Conservation (phyloP, 495 filamentous ascomycete species). For the Viridothelium virens region DNA sequence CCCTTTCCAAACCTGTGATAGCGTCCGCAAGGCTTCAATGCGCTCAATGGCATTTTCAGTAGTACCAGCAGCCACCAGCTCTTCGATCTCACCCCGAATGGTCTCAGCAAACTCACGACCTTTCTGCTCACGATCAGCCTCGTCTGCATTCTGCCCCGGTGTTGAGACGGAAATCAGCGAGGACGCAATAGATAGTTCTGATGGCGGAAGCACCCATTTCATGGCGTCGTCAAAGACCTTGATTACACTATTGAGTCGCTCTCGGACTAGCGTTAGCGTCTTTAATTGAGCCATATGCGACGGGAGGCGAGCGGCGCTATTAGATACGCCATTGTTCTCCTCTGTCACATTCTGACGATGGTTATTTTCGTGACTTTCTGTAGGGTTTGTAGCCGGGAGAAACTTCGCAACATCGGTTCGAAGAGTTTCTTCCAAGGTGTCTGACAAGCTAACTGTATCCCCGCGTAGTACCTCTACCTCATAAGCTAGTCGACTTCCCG, state of each 20-base stretch:
- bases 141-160: constrained; percentile 56
- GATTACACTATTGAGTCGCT: constrained; percentile 75
- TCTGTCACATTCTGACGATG: constrained; percentile 28
- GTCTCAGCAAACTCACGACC: constrained; percentile 63
- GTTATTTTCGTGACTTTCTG: constrained; percentile 14
- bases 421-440: constrained; percentile 64
- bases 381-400: constrained; percentile 37
- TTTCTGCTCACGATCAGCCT: constrained; percentile 63
- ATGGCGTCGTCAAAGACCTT: constrained; percentile 87
- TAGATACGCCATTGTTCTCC: neutral
- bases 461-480: constrained; percentile 89
- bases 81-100: constrained; percentile 62
- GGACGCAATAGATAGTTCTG: constrained; percentile 50
- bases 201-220: constrained; percentile 83
- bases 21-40: constrained; percentile 62
- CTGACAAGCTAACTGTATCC: constrained; percentile 68
- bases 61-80: constrained; percentile 49
- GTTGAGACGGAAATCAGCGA: constrained; percentile 76
- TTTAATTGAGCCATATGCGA: constrained; percentile 67
- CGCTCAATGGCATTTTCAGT: constrained; percentile 59
- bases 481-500: constrained; percentile 79
- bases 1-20: constrained; percentile 79
- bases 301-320: constrained; percentile 44
- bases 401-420: constrained; percentile 63
- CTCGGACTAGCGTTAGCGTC: constrained; percentile 72